Evolutionary conservation across 129 eudicot species (phyloP).

Genomic region (Calendula officinalis): DNA sequence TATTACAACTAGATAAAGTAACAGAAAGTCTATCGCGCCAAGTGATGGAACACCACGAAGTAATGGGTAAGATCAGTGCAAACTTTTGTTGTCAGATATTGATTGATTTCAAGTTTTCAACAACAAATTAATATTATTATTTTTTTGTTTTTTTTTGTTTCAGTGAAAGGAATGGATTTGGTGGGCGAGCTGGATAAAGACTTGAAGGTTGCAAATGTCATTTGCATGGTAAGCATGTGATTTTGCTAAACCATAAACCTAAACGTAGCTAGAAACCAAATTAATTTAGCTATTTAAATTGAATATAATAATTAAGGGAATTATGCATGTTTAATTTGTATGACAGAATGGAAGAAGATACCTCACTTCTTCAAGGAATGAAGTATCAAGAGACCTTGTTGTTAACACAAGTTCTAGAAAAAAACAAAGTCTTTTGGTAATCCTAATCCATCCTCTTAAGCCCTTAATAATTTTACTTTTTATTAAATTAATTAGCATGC

Average conservation of each 20-base stretch:
- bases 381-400: conserved; percentile 93
- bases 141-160: too few species aligned
- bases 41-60: conserved; percentile 98
- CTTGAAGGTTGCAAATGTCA: conserved; percentile 94
- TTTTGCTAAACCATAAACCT: conserved; percentile 16
- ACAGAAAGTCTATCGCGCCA: conserved; percentile 80
- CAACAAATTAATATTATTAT: conserved; percentile 1
- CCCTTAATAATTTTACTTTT: conserved; percentile 16
- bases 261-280: conserved; percentile 14
- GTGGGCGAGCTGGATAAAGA: conserved; percentile 95
- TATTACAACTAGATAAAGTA: conserved; percentile 87
- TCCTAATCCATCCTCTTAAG: background rate
- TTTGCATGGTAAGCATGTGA: conserved; percentile 90
- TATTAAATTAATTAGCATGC: conserved; percentile 5
- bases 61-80: conserved; percentile 56
- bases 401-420: conserved; percentile 74
- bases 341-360: conserved; percentile 95
- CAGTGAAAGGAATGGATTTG: conserved; percentile 97
- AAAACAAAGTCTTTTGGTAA: conserved; percentile 92
- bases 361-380: conserved; percentile 90
- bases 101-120: background rate
- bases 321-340: conserved; percentile 30
- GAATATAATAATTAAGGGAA: conserved; percentile 7
- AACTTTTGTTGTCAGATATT: conserved; percentile 13
- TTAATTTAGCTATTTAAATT: conserved; percentile 18